Percentiles rank a stretch among this genome's conserved stretches.
Evolutionary conservation across 768 basidiomycete species (phyloP).

Genomic region (Lactarius vividus): DNA sequence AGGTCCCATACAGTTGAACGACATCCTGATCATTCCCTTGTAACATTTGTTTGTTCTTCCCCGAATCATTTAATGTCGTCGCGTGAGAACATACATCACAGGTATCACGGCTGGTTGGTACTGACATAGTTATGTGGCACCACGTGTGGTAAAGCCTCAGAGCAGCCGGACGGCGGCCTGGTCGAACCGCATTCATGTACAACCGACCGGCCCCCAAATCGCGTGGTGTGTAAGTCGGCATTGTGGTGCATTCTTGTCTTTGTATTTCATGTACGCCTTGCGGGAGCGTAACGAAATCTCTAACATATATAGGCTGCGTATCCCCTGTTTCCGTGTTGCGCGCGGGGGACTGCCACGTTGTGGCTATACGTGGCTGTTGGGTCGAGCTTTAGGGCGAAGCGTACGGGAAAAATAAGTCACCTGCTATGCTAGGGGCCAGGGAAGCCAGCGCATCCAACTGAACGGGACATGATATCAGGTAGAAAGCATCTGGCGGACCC

Average conservation of each 20-base stretch:
- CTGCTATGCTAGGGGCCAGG: too few species aligned
- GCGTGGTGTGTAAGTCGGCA: neutral
- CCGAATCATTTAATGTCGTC: neutral
- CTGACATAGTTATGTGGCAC: neutral
- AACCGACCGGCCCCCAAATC: neutral
- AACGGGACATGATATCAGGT: neutral
- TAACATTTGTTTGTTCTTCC: neutral
- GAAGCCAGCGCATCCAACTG: too few species aligned
- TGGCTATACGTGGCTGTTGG: too few species aligned
- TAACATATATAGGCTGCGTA: neutral
- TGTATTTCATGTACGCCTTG: neutral
- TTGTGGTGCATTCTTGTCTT: neutral
- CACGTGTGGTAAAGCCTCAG: neutral
- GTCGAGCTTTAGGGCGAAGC: too few species aligned
- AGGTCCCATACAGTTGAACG: neutral
- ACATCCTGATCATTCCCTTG: neutral
- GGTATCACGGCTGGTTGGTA: too few species aligned
- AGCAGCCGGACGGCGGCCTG: neutral
- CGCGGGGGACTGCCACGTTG: neutral
- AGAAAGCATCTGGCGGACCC: neutral
- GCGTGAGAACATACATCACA: neutral
- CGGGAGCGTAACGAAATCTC: neutral
- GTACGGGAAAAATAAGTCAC: too few species aligned
- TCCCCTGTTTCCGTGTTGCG: neutral
- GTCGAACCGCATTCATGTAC: neutral